Evolutionary conservation across 2,329 filamentous ascomycete genomes (phyloP).

Genomic region (Tolypocladium nubicola): DNA sequence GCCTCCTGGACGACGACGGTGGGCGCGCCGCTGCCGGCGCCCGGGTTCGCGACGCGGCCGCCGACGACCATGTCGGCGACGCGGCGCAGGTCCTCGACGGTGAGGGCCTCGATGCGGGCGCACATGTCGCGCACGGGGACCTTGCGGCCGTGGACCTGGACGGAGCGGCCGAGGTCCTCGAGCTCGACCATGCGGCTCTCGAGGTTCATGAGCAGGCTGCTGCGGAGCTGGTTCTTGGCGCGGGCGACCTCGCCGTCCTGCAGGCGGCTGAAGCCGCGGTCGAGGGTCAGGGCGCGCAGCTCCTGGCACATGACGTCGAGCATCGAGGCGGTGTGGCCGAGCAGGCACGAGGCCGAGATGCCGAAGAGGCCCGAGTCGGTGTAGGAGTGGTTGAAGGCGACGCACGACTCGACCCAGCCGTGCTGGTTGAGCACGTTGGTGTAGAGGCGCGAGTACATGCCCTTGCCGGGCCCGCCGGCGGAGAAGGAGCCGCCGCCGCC

Average conservation of each 20-base stretch:
- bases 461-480: slow-evolving; percentile 91
- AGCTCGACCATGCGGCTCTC: slow-evolving; percentile 96
- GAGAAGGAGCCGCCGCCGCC: slow-evolving; percentile 95
- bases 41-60: slow-evolving; percentile 64
- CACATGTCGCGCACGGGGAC: slow-evolving; percentile 93
- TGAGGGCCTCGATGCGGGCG: slow-evolving; percentile 69
- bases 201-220: slow-evolving; percentile 89
- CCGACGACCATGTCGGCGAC: slow-evolving; percentile 73
- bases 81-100: slow-evolving; percentile 66
- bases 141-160: slow-evolving; percentile 93
- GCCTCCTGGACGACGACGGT: slow-evolving; percentile 94
- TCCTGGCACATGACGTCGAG: slow-evolving; percentile 93
- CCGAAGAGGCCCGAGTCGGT: slow-evolving; percentile 93
- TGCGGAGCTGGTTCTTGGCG: slow-evolving; percentile 93
- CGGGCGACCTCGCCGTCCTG: slow-evolving; percentile 71
- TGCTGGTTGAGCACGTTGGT: slow-evolving; percentile 97
- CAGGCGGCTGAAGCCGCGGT: slow-evolving; percentile 63
- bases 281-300: slow-evolving; percentile 65
- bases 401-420: slow-evolving; percentile 92
- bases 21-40: slow-evolving; percentile 73
- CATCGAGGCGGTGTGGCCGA: slow-evolving; percentile 69
- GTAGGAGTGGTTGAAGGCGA: slow-evolving; percentile 96
- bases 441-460: slow-evolving; percentile 97
- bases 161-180: slow-evolving; percentile 87
- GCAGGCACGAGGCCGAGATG: slow-evolving; percentile 78